A percentile compares a stretch with the other conserved stretches of the same genome.
phyloP scores from a whole-genome alignment of 495 filamentous ascomycete genomes.

The Neurospora sp. region DNA sequence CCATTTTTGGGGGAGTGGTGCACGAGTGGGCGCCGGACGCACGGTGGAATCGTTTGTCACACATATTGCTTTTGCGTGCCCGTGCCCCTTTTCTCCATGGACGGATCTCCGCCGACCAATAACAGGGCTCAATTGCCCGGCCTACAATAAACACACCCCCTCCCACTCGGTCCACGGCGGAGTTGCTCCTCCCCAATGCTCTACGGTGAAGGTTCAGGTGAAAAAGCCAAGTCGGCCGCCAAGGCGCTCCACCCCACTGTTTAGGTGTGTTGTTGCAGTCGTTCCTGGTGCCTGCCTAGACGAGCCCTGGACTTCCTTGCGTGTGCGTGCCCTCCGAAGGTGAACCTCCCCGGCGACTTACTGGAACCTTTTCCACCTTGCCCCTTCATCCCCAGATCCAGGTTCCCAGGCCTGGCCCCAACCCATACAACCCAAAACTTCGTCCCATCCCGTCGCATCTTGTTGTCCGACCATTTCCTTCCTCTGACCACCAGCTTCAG shows the following conservation, averaged over 20 bases:
- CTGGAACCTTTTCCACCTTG: conserved; percentile 6
- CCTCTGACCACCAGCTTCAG: not conserved
- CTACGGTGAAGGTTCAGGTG: not conserved
- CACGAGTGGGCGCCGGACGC: not conserved
- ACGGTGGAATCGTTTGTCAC: not conserved
- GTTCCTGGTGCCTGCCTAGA: not conserved
- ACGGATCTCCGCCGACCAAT: not conserved
- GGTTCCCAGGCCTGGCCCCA: not conserved
- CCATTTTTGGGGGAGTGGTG: not conserved
- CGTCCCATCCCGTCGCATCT: conserved; percentile 3
- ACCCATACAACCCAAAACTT: conserved; percentile 10
- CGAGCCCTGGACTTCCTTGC: not conserved
- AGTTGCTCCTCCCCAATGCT: not conserved
- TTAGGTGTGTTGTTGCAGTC: not conserved
- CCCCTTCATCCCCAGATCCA: conserved; percentile 18
- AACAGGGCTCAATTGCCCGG: not conserved
- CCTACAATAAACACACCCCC: not conserved
- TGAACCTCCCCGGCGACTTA: conserved; percentile 7
- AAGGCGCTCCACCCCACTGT: not conserved
- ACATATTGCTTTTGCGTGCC: not conserved
- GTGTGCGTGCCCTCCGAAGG: not conserved
- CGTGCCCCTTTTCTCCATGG: not conserved
- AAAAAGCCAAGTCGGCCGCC: not conserved
- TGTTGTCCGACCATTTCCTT: not conserved
- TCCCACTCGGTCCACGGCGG: not conserved